Base-by-base conservation (phyloP, 345 rosid species). In the Syzygium aqueum region DNA sequence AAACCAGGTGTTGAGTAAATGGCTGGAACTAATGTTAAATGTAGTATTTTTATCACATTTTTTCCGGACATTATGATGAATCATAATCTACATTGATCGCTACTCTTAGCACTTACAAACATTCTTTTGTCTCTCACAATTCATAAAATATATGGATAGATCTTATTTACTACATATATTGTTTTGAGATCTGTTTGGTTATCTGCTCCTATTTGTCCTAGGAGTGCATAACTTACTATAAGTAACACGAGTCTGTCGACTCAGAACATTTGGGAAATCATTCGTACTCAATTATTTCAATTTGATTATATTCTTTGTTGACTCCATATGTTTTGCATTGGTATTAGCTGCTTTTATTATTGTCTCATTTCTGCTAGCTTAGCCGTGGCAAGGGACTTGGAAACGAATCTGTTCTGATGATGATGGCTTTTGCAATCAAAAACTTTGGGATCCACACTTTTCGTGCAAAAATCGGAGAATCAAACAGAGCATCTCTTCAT, bases 311-410 rank as follows among this genome's bases (percentile, higher is more conserved):
- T 73, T 73, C 82, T 73, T 5, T 73, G 49, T 73, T 73, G 49
- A 73, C 27, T 73, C 23, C 43, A 1, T 73, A 5, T 73, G 49
- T 73, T 73, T 23, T 73, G 82, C 23, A 73, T 73, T 30, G 85
- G 51, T 86, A 84, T 85, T 40, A 25, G 5, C 87, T 78, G 87
- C 88, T 51, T 90, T 87, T 88, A 84, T 7, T 86, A 53, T 84
- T 51, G 40, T 87, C 85, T 89, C 88, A 37, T 52, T 88, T 80
- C 90, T 91, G 94, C 91, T 94, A 93, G 95, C 91, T 86, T 92
- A 95, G 99, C 92, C 98, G 95, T 86, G 98, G 98, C 87, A 96
- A 96, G 92, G 98, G 99, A 89, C 90, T 97, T 54, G 97, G 98
- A 86, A 95, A 97, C 93, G 99, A 94, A 91, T 88, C 99, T 53